Conservation (phyloP, 2,329 filamentous ascomycete species). For the Colletotrichum gloeosporioides region DNA sequence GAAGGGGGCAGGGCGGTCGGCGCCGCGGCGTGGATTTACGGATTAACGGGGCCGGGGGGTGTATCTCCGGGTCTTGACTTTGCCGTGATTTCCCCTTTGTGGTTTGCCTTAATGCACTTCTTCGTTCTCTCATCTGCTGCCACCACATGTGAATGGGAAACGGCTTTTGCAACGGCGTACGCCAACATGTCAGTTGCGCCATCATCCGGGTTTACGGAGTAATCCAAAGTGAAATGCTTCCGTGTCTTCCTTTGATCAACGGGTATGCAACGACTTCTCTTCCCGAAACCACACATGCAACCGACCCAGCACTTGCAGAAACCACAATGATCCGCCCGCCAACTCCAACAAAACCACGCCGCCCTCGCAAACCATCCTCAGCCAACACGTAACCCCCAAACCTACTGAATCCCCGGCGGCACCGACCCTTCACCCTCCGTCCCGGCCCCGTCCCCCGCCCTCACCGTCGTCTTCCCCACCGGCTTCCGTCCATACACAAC, state of each 20-base stretch:
- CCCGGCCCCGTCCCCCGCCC: neutral
- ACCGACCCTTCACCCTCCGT: neutral
- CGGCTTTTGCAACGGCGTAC: neutral
- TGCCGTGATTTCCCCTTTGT: neutral
- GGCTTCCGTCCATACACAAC: slow-evolving; percentile 20
- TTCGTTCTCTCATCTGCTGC: neutral
- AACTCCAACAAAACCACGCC: neutral
- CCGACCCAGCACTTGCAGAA: neutral
- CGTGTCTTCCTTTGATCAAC: neutral
- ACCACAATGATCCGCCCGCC: neutral
- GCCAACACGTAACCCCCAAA: neutral
- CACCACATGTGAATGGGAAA: neutral
- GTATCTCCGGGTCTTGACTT: neutral
- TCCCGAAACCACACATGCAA: neutral
- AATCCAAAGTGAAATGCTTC: neutral
- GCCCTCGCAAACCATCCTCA: neutral
- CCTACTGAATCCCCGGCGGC: neutral
- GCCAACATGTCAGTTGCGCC: rapidly evolving
- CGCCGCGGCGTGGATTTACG: neutral
- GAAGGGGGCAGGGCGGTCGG: too few relatives aligned
- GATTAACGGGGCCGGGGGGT: neutral
- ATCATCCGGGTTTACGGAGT: neutral
- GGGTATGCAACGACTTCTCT: neutral
- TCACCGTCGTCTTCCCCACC: neutral
- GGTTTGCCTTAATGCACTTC: neutral